Base-by-base conservation (phyloP, 139 green algal species). In the Axilococcus clingmanii region DNA sequence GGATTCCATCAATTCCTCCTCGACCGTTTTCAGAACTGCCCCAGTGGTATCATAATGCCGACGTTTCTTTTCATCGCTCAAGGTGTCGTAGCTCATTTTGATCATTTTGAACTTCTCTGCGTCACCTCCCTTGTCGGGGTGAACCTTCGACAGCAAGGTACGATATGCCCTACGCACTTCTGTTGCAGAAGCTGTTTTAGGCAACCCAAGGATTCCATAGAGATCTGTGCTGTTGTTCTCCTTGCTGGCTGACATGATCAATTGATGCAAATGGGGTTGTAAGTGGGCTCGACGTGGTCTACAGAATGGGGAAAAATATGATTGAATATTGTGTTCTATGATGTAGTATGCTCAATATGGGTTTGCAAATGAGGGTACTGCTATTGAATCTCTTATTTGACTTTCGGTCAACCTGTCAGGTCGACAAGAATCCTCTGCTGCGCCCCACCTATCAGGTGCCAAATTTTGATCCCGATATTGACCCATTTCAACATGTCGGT, bases 1-100 rank as follows among this genome's bases (percentile, higher is more conserved):
- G 5, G 16, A 50, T 19, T 91, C 80, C 33, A 88, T 47, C 20
- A 95, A 87, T 22, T 86, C 83, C 55, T 92, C 83, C 28, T 90
- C 78, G 2, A 76, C 71, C 20, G 63, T 78, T 34, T 66, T 77
- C 25, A 80, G 44, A 7, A 86, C 45, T 17, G 52, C 44, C 5
- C 86, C 86, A 5, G 83, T 94, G 0, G 38, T 22, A 47, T 95
- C 85, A 67, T 95, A 95, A 36, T 74, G 35, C 4, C 36, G 24
- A 2, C 43, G 6, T 32, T 78, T 70, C 66, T 85, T 87, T 5
- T 65, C 58, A 40, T 83, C 62, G 11, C 57, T 74, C 20, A 94
- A 66, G 4, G 90, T 64, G 32, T 87, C 78, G 24, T 81, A 84
- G 14, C 76, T 76, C 43, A 64, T 40, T 44, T 76, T 65, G 17